phyloP scores from a whole-genome alignment of 345 rosid species.

The Punica granatum region DNA sequence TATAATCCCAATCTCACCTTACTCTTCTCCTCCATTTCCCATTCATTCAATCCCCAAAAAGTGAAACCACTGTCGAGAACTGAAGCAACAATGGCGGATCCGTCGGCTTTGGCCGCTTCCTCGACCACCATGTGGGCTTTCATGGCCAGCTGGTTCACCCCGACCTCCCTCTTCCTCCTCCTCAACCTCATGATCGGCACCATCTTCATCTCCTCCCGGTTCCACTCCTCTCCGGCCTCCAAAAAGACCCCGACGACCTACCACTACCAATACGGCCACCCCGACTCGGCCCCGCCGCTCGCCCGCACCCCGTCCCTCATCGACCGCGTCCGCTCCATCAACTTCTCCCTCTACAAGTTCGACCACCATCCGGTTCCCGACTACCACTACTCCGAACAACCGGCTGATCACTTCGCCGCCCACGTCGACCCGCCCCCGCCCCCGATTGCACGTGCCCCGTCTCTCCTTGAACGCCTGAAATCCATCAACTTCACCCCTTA shows the following conservation, averaged over 20 bases:
- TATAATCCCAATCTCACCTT: background rate
- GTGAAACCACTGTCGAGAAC: background rate
- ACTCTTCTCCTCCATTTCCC: background rate
- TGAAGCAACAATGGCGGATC: background rate
- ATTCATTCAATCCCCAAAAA: background rate
- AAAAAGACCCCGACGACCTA: conserved; percentile 7
- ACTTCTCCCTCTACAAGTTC: conserved; percentile 28
- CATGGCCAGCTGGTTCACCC: conserved; percentile 39
- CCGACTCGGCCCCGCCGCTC: conserved; percentile 6
- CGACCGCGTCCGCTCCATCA: conserved; percentile 39
- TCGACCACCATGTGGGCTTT: conserved; percentile 11
- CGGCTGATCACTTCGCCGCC: background rate
- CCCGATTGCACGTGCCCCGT: conserved; percentile 31
- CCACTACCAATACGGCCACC: conserved; percentile 7
- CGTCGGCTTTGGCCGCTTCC: background rate
- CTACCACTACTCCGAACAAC: background rate
- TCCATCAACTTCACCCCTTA: conserved; percentile 37
- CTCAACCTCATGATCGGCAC: conserved; percentile 61
- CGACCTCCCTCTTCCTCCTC: conserved; percentile 51
- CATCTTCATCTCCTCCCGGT: conserved; percentile 38
- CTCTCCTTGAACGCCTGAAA: conserved; percentile 44
- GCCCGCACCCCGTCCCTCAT: conserved; percentile 36
- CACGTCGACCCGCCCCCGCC: conserved; percentile 6
- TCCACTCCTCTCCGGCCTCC: conserved; percentile 18
- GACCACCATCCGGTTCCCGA: background rate